phyloP scores from a whole-genome alignment of 2,329 filamentous ascomycete species.

The Ascocoryne sarcoides region DNA sequence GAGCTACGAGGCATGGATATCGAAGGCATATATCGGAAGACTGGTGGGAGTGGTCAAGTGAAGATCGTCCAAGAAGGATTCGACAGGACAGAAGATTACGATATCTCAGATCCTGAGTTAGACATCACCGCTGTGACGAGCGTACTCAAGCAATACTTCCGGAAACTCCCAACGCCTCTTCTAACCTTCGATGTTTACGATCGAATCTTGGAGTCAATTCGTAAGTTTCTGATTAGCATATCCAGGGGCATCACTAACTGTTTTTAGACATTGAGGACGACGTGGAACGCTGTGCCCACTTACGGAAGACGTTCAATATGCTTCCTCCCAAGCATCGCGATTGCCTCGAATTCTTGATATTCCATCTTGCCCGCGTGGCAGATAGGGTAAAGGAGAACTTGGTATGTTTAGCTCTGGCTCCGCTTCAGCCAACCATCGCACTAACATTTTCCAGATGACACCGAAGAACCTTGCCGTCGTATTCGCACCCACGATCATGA shows the following conservation, averaged over 20 bases:
- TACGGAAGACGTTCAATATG: slow-evolving; percentile 65
- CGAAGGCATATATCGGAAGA: slow-evolving; percentile 97
- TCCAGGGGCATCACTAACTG: slow-evolving; percentile 18
- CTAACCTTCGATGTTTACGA: slow-evolving; percentile 93
- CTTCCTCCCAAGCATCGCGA: slow-evolving; percentile 80
- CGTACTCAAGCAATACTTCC: slow-evolving; percentile 94
- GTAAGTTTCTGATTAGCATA: slow-evolving; percentile 38
- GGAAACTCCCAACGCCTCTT: slow-evolving; percentile 79
- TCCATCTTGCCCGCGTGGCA: slow-evolving; percentile 84
- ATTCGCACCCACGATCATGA: slow-evolving; percentile 96
- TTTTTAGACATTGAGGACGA: slow-evolving; percentile 52
- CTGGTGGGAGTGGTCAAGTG: slow-evolving; percentile 83
- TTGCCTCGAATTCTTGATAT: slow-evolving; percentile 86
- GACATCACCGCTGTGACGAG: slow-evolving; percentile 97
- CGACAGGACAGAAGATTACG: slow-evolving; percentile 74
- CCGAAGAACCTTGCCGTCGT: slow-evolving; percentile 94
- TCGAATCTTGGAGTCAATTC: slow-evolving; percentile 69
- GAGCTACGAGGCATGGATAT: slow-evolving; percentile 94
- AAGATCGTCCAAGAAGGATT: slow-evolving; percentile 88
- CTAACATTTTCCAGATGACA: slow-evolving; percentile 61
- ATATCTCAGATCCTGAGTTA: slow-evolving; percentile 86
- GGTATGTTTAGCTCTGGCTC: slow-evolving; percentile 38
- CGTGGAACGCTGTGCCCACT: slow-evolving; percentile 58
- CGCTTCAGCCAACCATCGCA: not conserved
- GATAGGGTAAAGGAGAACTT: slow-evolving; percentile 76